phyloP scores from a whole-genome alignment of 202 grass and related monocot genomes.

The Hordeum pubiflorum region DNA sequence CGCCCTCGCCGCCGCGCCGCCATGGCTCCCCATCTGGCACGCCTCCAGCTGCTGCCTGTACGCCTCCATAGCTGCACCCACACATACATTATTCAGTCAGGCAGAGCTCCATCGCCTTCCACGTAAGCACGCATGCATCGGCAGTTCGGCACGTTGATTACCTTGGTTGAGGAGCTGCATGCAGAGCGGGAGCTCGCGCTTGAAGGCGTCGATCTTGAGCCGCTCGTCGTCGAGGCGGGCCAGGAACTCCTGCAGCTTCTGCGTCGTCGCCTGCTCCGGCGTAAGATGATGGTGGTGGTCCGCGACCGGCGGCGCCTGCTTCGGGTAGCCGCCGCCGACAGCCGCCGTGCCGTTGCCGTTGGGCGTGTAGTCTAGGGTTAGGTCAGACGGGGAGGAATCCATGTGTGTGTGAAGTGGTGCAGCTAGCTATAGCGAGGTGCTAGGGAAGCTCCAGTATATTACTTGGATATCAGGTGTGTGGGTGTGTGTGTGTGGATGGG shows the following conservation, averaged over 20 bases:
- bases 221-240: slow-evolving; percentile 75
- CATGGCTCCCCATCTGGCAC: slow-evolving; percentile 50
- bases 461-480: slow-evolving; percentile 7
- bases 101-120: not conserved
- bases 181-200: slow-evolving; percentile 93
- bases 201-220: slow-evolving; percentile 96
- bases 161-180: slow-evolving; percentile 96
- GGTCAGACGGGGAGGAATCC: slow-evolving; percentile 71
- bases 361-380: slow-evolving; percentile 86
- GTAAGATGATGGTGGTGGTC: slow-evolving; percentile 19
- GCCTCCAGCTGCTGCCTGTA: slow-evolving; percentile 84
- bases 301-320: slow-evolving; percentile 12
- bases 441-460: slow-evolving; percentile 16
- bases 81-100: not conserved
- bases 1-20: slow-evolving; percentile 23
- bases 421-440: slow-evolving; percentile 12
- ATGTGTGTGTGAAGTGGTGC: slow-evolving; percentile 9
- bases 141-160: not conserved
- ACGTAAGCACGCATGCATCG: not conserved
- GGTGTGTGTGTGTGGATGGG: slow-evolving; percentile 30
- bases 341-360: slow-evolving; percentile 9
- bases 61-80: slow-evolving; percentile 59
- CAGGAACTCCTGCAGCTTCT: slow-evolving; percentile 85
- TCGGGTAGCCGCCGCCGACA: not conserved
- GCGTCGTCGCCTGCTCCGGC: slow-evolving; percentile 40